These are phyloP conservation scores for Arthroderma sp. DNA, from an alignment of 2,329 filamentous ascomycete species.

Conservation along the genomic window DNA sequence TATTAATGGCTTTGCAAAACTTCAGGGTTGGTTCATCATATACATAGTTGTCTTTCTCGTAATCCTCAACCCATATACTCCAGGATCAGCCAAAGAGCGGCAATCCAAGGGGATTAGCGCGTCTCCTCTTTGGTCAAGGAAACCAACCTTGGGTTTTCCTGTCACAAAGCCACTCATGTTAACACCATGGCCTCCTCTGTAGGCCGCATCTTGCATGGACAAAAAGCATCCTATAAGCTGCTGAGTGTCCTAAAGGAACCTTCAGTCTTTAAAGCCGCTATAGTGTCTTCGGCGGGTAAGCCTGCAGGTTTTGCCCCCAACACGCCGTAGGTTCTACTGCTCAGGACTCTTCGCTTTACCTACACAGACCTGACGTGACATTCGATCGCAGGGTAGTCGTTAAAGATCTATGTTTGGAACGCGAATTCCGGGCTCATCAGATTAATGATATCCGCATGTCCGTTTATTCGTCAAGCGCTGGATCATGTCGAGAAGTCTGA, in stretches of 20 bases:
- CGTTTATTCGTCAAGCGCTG: constrained; percentile 6
- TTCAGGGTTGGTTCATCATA: too few relatives aligned
- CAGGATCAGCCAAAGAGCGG: too few relatives aligned
- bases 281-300: not conserved
- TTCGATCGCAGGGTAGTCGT: constrained; percentile 5
- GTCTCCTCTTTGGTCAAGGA: too few relatives aligned
- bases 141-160: too few relatives aligned
- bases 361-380: not conserved
- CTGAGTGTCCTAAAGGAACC: constrained; percentile 6
- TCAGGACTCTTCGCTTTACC: too few relatives aligned
- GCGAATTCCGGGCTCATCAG: constrained; percentile 7
- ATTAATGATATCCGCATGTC: constrained; percentile 2
- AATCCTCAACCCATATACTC: too few relatives aligned
- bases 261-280: constrained; percentile 7
- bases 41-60: too few relatives aligned
- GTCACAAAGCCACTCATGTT: too few relatives aligned
- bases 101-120: too few relatives aligned
- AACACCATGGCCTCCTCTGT: constrained; percentile 5
- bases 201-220: constrained; percentile 5
- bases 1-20: too few relatives aligned
- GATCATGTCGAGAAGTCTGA: constrained; percentile 8
- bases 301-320: too few relatives aligned
- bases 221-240: constrained; percentile 9
- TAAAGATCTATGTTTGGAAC: constrained; percentile 6
- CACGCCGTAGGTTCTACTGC: too few relatives aligned